Percentiles rank a stretch among this genome's conserved stretches.
These are phyloP conservation scores for Marvania coccoides DNA, from an alignment of 139 green algal species.

Conservation along the genomic window DNA sequence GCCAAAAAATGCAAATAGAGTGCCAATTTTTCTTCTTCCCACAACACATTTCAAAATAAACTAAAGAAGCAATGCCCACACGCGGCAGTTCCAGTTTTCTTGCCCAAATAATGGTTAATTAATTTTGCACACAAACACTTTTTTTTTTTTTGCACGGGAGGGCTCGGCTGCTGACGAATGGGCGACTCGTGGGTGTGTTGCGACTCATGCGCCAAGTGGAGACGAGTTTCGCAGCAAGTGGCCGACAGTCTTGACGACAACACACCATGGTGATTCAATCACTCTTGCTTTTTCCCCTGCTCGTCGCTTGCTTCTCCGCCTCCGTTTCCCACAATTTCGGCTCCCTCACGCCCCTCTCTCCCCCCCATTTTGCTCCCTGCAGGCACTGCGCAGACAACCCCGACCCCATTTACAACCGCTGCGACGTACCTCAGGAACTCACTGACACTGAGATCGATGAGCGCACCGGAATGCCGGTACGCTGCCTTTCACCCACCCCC, in stretches of 20 bases:
- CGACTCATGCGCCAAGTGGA: conserved; percentile 78
- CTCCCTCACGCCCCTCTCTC: neutral
- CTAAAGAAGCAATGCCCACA: too few relatives aligned
- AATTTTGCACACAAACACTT: too few relatives aligned
- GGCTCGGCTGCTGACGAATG: too few relatives aligned
- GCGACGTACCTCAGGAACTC: conserved; percentile 72
- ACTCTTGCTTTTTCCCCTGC: conserved; percentile 5
- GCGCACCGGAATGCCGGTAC: neutral
- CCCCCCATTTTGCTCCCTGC: conserved; percentile 1
- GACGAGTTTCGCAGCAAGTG: conserved; percentile 44
- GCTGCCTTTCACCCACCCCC: neutral
- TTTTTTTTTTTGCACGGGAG: too few relatives aligned
- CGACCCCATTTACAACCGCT: conserved; percentile 54
- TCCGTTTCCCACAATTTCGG: too few relatives aligned
- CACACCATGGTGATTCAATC: conserved; percentile 43
- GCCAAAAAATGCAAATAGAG: too few relatives aligned
- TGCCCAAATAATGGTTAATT: too few relatives aligned
- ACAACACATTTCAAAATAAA: too few relatives aligned
- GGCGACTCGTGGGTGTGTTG: conserved; percentile 71
- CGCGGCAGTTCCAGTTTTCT: too few relatives aligned
- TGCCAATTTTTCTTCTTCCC: too few relatives aligned
- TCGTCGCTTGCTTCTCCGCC: neutral
- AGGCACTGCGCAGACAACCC: conserved; percentile 81
- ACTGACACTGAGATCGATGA: conserved; percentile 78
- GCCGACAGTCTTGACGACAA: conserved; percentile 49